phyloP scores from a whole-genome alignment of 805 yeast species.

The Lachancea sp. region DNA sequence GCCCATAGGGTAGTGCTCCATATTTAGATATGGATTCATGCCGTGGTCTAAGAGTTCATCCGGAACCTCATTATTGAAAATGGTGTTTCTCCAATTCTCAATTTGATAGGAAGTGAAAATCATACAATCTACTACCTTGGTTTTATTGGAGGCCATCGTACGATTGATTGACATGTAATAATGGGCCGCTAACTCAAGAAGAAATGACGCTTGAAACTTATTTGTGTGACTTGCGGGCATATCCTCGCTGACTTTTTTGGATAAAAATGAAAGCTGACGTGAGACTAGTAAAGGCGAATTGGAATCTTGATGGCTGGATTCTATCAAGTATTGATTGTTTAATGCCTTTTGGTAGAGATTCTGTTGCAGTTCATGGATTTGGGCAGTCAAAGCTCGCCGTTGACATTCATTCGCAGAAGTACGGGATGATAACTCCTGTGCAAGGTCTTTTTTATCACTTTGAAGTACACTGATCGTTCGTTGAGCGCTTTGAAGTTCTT shows the following conservation, averaged over 20 bases:
- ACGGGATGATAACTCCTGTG: conserved; percentile 1
- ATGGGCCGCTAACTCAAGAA: neutral
- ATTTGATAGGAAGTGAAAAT: neutral
- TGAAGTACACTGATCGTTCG: conserved; percentile 1
- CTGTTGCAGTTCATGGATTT: neutral
- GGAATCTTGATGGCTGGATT: neutral
- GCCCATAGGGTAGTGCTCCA: too few species aligned
- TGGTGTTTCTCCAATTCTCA: conserved; percentile 1
- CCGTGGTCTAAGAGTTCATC: neutral
- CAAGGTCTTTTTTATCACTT: conserved; percentile 1
- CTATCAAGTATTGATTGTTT: neutral
- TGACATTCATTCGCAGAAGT: conserved; percentile 1
- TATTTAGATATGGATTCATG: neutral
- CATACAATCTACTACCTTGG: too few species aligned
- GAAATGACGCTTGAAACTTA: neutral
- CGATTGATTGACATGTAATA: neutral
- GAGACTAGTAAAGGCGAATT: neutral
- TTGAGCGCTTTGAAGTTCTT: neutral
- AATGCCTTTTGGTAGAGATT: neutral
- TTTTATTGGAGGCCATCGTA: too few species aligned
- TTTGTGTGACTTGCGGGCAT: neutral
- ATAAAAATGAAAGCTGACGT: neutral
- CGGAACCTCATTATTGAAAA: conserved; percentile 1
- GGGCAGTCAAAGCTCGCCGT: conserved; percentile 3
- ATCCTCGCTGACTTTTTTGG: neutral